Evolutionary conservation across 1,284 basidiomycete genomes (phyloP), one percentile per base, ranked within the genome.

Genomic region (Tylopilus sp.): DNA sequence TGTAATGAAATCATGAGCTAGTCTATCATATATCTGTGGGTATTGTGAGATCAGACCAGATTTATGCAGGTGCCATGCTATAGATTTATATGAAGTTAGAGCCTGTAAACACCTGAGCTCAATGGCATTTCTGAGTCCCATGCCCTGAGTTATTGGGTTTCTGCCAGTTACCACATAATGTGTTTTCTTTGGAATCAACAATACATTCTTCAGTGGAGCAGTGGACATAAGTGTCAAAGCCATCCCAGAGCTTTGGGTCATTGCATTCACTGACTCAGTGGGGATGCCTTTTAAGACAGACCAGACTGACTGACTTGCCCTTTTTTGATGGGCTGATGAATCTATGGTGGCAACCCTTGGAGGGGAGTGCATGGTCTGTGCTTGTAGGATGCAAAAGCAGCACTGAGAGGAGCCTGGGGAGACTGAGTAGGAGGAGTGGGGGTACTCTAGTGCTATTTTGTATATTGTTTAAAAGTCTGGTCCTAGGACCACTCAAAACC

Each of bases 141-240:
- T 58, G 56, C 6, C 33, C 10, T 3, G 7, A 5, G 16, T 36
- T 15, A 15, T n/a, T 32, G 16, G 51, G 61, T 8, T 49, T 39
- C 13, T 63, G 56, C 56, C 56, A 63, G 32, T 55, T 36, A 38
- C 33, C 38, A 36, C 53, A 55, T 36, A 54, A 16, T 7, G 19
- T 19, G 8, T 44, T 44, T 44, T 19, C 41, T 44, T 44, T 44
- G 41, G 41, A 19, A 9, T 44, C 41, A 9, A 44, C 16, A 19
- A 44, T 18, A 5, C 41, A 19, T 9, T 19, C 41, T 44, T 44
- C 41, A 19, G 41, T 44, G 41, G 41, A 44, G 16, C 19, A 19
- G 41, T 19, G 41, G 16, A 19, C 41, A 19, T 44, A 44, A 3
- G 41, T 9, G 6, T 44, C 41, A 3, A 19, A 44, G 29, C 29